Evolutionary conservation across 805 yeast genomes (phyloP), one percentile per base, ranked within the genome.

Genomic region (Candida montana): DNA sequence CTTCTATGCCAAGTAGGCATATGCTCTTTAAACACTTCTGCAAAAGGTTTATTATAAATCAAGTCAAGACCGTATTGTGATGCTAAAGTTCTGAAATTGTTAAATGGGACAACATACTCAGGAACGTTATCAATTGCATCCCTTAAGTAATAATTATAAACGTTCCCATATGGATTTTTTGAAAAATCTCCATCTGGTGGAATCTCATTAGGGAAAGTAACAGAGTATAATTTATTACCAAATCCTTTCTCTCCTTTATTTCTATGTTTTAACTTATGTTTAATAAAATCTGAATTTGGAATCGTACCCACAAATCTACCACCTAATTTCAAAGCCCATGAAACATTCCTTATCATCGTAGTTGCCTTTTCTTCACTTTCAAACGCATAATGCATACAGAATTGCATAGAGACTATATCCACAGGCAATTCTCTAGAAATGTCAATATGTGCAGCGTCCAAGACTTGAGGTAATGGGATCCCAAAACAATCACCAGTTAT

Each of bases 41-140:
- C 74, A 53, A 93, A 91, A 39, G 85, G 81, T 68, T 80, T 80
- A 54, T 81, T 81, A 51, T 77, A 77, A 45, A 81, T 74, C 44
- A 93, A 64, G 42, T 79, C 82, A 47, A 91, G 63, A 12, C 87
- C 87, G 59, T 79, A 85, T 44, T 88, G 95, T 56, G 82, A 87
- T 33, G 96, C 95, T 41, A 91, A 64, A 42, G 82, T 77, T 61
- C 95, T 72, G 44, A 93, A 76, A 1, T 81, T 76, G 55, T 91
- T 97, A 62, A 93, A 89, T 1, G 97, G 98, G 7, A 93, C 96
- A 6, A 93, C 95, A 55, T 84, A 93, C 57, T 93, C 99, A 0
- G 98, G 98, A 19, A 93, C 96, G 54, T 93, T 82, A 47, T 88
- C 96, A 37, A 93, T 91, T 0, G 99, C 99, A 65, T 93, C 99